phyloP scores from a whole-genome alignment of 1,284 basidiomycete genomes.

The Tilletia walkeri region DNA sequence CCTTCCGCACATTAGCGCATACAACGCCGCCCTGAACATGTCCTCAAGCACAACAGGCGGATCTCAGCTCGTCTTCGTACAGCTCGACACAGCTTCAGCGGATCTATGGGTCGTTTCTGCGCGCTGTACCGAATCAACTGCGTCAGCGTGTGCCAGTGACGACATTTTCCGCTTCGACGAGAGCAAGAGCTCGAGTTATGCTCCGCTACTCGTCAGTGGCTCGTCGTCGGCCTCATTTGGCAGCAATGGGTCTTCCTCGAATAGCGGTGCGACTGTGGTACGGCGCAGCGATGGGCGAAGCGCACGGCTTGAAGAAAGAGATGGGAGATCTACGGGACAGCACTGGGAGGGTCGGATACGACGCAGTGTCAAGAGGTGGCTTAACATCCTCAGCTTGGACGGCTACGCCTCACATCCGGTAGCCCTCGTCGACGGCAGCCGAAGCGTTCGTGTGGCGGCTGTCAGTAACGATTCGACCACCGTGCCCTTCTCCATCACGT shows the following conservation, averaged over 20 bases:
- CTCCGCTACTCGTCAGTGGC: slow-evolving; percentile 5
- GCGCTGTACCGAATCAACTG: slow-evolving; percentile 18
- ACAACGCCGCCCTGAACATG: slow-evolving; percentile 31
- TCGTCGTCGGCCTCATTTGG: too few species aligned
- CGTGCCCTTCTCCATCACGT: slow-evolving; percentile 29
- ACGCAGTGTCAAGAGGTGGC: too few species aligned
- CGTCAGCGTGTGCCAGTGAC: slow-evolving; percentile 18
- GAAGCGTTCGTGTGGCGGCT: background rate
- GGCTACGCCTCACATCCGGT: too few species aligned
- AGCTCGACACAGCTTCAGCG: slow-evolving; percentile 38
- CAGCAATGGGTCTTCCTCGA: too few species aligned
- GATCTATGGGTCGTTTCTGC: slow-evolving; percentile 38
- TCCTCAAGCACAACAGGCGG: slow-evolving; percentile 23
- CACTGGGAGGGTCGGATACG: too few species aligned
- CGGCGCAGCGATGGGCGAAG: too few species aligned
- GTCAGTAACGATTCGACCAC: slow-evolving; percentile 1
- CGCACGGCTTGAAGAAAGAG: too few species aligned
- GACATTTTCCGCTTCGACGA: slow-evolving; percentile 28
- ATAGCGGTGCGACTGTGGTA: too few species aligned
- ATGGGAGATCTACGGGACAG: too few species aligned
- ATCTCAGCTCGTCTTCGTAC: slow-evolving; percentile 32
- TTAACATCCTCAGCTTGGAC: too few species aligned
- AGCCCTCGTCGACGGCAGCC: too few species aligned
- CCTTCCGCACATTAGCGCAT: slow-evolving; percentile 20
- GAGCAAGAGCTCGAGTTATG: slow-evolving; percentile 22